These are phyloP conservation scores for Anthostomella pinea DNA, from an alignment of 2,329 filamentous ascomycete species.

Conservation along the genomic window DNA sequence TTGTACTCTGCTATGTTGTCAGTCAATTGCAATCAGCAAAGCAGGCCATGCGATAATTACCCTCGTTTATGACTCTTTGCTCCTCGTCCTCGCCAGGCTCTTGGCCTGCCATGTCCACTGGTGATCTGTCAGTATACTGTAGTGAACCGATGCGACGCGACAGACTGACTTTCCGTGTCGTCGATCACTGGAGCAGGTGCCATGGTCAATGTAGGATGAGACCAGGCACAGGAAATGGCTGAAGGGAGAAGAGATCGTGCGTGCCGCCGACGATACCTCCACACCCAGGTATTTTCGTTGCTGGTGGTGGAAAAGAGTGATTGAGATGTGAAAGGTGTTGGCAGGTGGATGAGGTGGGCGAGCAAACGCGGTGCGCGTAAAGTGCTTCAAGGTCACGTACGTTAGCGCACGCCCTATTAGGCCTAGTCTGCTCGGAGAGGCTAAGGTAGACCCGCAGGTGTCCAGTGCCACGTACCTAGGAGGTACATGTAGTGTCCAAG, in stretches of 20 bases:
- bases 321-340: background rate
- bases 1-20: constrained; percentile 74
- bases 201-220: constrained; percentile 35
- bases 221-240: background rate
- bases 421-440: no score
- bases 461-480: no score
- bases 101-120: constrained; percentile 49
- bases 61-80: constrained; percentile 92
- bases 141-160: background rate
- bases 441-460: no score
- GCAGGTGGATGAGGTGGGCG: background rate
- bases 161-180: constrained; percentile 47
- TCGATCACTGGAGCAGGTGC: constrained; percentile 46
- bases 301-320: constrained; percentile 3
- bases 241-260: background rate
- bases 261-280: no score
- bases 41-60: constrained; percentile 38
- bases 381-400: no score
- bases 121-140: constrained; percentile 17
- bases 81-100: constrained; percentile 71
- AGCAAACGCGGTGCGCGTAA: constrained; percentile 30
- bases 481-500: no score
- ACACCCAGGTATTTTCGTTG: background rate
- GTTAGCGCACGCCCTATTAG: no score
- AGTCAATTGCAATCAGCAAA: constrained; percentile 5